Evolutionary conservation across 441 rosid genomes (phyloP), one percentile per base, ranked within the genome.

Genomic region (Croton setiger): DNA sequence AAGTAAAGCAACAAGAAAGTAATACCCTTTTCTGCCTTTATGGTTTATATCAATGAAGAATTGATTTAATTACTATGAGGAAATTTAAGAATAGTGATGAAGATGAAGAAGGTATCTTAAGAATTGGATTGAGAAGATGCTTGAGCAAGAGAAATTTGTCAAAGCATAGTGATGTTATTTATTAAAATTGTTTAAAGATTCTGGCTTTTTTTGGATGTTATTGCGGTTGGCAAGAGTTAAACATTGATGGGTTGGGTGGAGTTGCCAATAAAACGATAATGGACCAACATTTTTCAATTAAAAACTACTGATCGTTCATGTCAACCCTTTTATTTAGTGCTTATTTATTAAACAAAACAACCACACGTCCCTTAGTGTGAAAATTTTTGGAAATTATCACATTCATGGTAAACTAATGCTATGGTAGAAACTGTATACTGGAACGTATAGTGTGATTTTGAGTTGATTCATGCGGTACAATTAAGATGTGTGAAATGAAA

Each of bases 81-180:
- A 27, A 48, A 20, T 63, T 41, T 52, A 12, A 53, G 7, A 55
- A 35, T 4, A 43, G 7, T 20, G 6, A 47, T 39, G 20, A 37
- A 66, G 21, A 33, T 35, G 41, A 21, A 23, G 54, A 67, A 58
- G 81, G 86, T 66, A 81, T 84, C 83, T 80, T 4, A 39, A 71
- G 65, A 33, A 14, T 18, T 20, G 45, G 43, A 33, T 17, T 65
- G 44, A 63, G 58, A 64, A 79, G 91, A 84, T 83, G 83, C 88
- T 27, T 14, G 4, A 23, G 75, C 20, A 52, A 18, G 48, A 35
- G 65, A 41, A 20, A 58, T 74, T 80, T 80, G 82, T 72, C 83
- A 4, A 71, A 47, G 48, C 17, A 48, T n/a, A 17, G 4, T 33
- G 15, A 12, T 23, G 36, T 17, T 49, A 2, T 41, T 68, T 64